Percentiles rank a stretch among this genome's conserved stretches.
Conservation (phyloP, 768 basidiomycete species). For the Lactarius hengduanensis region DNA sequence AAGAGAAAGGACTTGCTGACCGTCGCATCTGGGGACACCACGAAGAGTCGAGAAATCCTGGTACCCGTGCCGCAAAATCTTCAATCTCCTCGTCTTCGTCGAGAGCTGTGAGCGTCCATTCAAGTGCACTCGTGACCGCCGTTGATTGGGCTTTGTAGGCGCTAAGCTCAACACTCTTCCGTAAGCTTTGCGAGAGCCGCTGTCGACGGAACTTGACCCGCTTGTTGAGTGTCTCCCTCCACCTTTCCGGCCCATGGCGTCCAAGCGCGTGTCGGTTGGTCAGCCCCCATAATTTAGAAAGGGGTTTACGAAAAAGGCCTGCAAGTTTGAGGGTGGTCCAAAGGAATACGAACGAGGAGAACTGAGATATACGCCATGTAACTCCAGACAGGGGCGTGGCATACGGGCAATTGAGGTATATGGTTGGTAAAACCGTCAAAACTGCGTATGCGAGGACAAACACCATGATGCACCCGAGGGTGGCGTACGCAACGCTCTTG, state of each 20-base stretch:
- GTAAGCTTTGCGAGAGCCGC: background rate
- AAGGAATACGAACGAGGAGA: background rate
- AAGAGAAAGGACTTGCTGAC: background rate
- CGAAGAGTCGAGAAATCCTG: slow-evolving; percentile 12
- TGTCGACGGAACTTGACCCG: no score
- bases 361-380: background rate
- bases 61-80: slow-evolving; percentile 10
- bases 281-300: no score
- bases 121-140: background rate
- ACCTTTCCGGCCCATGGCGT: no score
- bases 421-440: no score
- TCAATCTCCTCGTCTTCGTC: slow-evolving; percentile 11
- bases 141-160: background rate
- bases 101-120: slow-evolving; percentile 15
- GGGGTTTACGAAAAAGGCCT: no score
- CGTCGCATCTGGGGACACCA: slow-evolving; percentile 5
- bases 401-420: slow-evolving; percentile 8
- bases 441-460: background rate
- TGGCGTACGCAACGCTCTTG: background rate
- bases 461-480: background rate
- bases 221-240: no score
- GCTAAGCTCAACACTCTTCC: background rate
- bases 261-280: no score
- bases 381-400: slow-evolving; percentile 10
- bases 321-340: no score